Percentiles rank a stretch among this genome's conserved stretches.
Evolutionary conservation across 2,329 filamentous ascomycete genomes (phyloP).

Genomic region (Cercospora zeae-maydis): DNA sequence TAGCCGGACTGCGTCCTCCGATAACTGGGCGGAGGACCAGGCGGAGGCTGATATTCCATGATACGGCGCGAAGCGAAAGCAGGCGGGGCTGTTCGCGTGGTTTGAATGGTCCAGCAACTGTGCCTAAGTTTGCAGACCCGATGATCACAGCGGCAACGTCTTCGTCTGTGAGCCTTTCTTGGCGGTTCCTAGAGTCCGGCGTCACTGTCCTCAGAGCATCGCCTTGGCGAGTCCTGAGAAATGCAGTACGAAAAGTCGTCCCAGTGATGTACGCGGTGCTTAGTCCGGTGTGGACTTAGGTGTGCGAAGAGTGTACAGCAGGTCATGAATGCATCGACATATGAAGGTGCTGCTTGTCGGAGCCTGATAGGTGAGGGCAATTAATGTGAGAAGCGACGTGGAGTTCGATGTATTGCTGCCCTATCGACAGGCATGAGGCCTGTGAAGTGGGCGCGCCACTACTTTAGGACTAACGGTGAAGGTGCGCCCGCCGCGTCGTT

Average conservation of each 20-base stretch:
- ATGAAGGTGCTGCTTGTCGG: not conserved
- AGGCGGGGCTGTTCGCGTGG: constrained; percentile 17
- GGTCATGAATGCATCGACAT: not conserved
- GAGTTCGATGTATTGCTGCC: not conserved
- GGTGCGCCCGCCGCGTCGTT: no score
- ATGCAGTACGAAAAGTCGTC: constrained; percentile 29
- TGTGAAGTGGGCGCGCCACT: not conserved
- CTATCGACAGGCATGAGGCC: not conserved
- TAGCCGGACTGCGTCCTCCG: constrained; percentile 20
- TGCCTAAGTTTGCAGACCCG: not conserved
- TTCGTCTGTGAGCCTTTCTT: constrained; percentile 8
- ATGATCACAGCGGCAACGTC: not conserved
- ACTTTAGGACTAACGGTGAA: no score
- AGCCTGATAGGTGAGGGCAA: not conserved
- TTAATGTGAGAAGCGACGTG: not conserved
- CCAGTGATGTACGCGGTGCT: constrained; percentile 17
- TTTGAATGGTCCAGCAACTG: constrained; percentile 13
- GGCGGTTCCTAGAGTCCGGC: constrained; percentile 5
- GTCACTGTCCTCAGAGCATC: constrained; percentile 1
- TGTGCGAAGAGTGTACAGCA: not conserved
- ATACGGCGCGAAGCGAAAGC: constrained; percentile 14
- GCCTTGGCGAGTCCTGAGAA: constrained; percentile 15
- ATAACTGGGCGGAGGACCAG: constrained; percentile 22
- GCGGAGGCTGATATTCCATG: constrained; percentile 19
- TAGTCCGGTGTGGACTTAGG: not conserved